Conservation (phyloP, 257 asterid genomes). For the Solanum phureja region DNA sequence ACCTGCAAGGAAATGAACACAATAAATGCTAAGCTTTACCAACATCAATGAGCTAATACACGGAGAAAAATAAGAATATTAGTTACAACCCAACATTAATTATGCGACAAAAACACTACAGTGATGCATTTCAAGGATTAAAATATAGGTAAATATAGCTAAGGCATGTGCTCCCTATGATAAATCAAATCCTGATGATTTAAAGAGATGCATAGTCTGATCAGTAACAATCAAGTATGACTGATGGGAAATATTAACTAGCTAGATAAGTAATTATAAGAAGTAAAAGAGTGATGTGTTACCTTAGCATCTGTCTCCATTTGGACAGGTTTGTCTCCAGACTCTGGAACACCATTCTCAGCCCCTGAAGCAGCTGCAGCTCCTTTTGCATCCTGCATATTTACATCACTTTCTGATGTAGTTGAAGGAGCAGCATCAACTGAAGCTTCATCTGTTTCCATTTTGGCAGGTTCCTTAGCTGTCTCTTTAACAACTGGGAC, state of each 20-base stretch:
- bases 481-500: constrained; percentile 57
- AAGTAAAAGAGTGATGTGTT: neutral
- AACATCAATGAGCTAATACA: neutral
- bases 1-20: constrained; percentile 1
- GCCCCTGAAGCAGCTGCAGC: constrained; percentile 34
- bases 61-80: neutral
- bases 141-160: neutral
- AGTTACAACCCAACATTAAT: neutral
- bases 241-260: neutral
- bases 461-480: constrained; percentile 44
- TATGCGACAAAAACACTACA: neutral
- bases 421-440: constrained; percentile 31
- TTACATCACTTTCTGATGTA: constrained; percentile 38
- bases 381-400: constrained; percentile 56
- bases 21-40: neutral
- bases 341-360: constrained; percentile 63
- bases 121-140: neutral
- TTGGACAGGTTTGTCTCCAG: constrained; percentile 57
- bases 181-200: neutral
- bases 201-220: neutral
- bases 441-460: constrained; percentile 53
- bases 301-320: constrained; percentile 93
- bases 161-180: neutral
- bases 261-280: neutral
- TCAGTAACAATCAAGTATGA: neutral